These are phyloP conservation scores for Aspergillus wentii DNA, from an alignment of 495 filamentous ascomycete genomes.

Conservation along the genomic window DNA sequence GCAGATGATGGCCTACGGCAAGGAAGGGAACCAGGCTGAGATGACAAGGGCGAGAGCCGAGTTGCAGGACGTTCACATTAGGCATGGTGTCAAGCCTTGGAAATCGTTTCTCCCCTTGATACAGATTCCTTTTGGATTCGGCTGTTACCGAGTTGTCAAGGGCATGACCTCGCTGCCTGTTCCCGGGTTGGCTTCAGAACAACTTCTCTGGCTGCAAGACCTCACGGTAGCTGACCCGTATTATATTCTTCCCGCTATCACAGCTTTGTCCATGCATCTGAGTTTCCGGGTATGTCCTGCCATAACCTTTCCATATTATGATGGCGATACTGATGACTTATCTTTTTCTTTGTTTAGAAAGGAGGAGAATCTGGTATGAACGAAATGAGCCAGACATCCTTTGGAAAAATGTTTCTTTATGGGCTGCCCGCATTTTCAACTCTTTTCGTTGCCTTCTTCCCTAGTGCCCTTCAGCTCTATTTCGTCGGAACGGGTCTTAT, in stretches of 20 bases:
- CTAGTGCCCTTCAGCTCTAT: slow-evolving; percentile 66
- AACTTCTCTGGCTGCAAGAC: slow-evolving; percentile 72
- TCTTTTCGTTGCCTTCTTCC: slow-evolving; percentile 57
- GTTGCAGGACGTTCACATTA: slow-evolving; percentile 41
- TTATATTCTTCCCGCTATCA: slow-evolving; percentile 61
- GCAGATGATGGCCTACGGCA: slow-evolving; percentile 38
- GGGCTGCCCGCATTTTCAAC: slow-evolving; percentile 59
- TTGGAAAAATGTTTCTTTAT: slow-evolving; percentile 46
- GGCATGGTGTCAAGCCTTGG: slow-evolving; percentile 47
- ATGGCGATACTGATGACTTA: background rate
- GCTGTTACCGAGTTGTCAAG: slow-evolving; percentile 70
- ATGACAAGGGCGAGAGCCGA: slow-evolving; percentile 39
- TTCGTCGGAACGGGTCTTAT: slow-evolving; percentile 57
- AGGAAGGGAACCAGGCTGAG: slow-evolving; percentile 32
- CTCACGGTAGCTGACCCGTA: slow-evolving; percentile 74
- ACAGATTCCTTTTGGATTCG: slow-evolving; percentile 69
- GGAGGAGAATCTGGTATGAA: slow-evolving; percentile 47
- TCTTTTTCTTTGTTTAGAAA: slow-evolving; percentile 27
- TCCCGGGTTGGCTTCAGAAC: slow-evolving; percentile 65
- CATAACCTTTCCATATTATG: background rate
- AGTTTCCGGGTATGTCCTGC: slow-evolving; percentile 53
- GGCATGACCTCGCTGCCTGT: slow-evolving; percentile 76
- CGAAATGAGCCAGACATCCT: slow-evolving; percentile 22
- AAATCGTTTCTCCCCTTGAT: slow-evolving; percentile 54
- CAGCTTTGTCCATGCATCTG: slow-evolving; percentile 44